Evolutionary conservation across 768 basidiomycete species (phyloP), one percentile per base, ranked within the genome.

Genomic region (Mycena sanguinolenta): DNA sequence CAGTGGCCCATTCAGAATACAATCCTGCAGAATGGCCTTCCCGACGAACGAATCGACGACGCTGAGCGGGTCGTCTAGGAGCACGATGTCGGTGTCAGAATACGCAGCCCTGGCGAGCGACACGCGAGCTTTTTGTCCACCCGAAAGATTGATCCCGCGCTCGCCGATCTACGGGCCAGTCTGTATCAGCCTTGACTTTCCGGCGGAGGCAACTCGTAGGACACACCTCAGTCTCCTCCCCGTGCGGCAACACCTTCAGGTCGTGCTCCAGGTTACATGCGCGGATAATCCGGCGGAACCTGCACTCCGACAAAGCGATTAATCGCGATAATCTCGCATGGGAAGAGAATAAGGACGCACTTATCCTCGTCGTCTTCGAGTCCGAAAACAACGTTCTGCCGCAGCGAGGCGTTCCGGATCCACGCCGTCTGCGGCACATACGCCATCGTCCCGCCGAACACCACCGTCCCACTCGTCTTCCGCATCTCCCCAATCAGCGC

Each of bases 11-110:
- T 77, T 77, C 23, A 88, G 79, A 7, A 93, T 76, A 73, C 91
- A 92, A 46, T 91, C 81, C 23, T 92, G 87, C 5, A 93, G 73
- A 58, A 93, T 87, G 32, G 84, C 84, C 72, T 90, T 89, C 13
- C 91, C 91, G 6, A 95, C 93, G 72, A 92, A 89, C 0, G 92
- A 88, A 71, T 95, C 94, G 10, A 95, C 90, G 0, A 94, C 93
- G 39, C 90, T 89, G 38, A 95, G 86, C 19, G 94, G 92, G 76
- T 96, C 95, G 75, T 96, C 94, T 32, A 95, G 84, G 17, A 95
- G 86, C 49, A 94, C 89, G 62, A 95, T 85, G 66, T 94, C 91
- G 1, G 91, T 85, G 0, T 85, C 81, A 4, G 92, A 90, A 75
- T 95, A 96, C 1, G 91, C 91, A 0, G 93, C 93, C 30, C 95